Conservation (phyloP, 345 rosid genomes). For the Hirschfeldia incana region DNA sequence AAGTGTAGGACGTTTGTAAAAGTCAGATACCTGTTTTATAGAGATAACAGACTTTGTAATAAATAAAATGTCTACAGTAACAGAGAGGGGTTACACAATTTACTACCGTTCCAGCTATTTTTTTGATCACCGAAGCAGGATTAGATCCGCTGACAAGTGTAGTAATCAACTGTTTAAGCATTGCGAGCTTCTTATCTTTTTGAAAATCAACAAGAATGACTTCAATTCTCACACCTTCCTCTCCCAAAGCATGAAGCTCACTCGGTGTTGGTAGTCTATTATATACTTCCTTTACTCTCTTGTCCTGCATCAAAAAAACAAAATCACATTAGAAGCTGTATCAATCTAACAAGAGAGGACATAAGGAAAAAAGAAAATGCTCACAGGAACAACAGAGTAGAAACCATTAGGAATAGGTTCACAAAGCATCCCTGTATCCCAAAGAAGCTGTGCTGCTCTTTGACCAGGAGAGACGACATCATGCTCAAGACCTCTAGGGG, state of each 20-base stretch:
- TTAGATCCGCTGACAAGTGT: conserved; percentile 80
- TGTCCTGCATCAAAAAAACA: conserved; percentile 61
- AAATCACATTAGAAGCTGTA: conserved; percentile 8
- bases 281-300: conserved; percentile 81
- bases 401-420: conserved; percentile 88
- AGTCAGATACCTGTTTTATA: conserved; percentile 68
- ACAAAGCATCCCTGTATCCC: conserved; percentile 84
- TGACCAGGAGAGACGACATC: conserved; percentile 61
- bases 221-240: conserved; percentile 71
- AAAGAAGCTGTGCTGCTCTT: conserved; percentile 84
- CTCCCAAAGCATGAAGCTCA: conserved; percentile 82
- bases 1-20: conserved; percentile 71
- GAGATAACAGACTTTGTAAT: neutral
- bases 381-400: conserved; percentile 79
- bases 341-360: neutral
- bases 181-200: conserved; percentile 86
- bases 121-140: conserved; percentile 84
- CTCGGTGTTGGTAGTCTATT: conserved; percentile 69
- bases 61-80: neutral
- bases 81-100: conserved; percentile 11
- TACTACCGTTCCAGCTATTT: conserved; percentile 88
- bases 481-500: conserved; percentile 66
- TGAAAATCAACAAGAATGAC: conserved; percentile 81
- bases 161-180: conserved; percentile 81
- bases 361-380: conserved; percentile 8